phyloP scores from a whole-genome alignment of 345 rosid species.

The Aurinia saxatilis region DNA sequence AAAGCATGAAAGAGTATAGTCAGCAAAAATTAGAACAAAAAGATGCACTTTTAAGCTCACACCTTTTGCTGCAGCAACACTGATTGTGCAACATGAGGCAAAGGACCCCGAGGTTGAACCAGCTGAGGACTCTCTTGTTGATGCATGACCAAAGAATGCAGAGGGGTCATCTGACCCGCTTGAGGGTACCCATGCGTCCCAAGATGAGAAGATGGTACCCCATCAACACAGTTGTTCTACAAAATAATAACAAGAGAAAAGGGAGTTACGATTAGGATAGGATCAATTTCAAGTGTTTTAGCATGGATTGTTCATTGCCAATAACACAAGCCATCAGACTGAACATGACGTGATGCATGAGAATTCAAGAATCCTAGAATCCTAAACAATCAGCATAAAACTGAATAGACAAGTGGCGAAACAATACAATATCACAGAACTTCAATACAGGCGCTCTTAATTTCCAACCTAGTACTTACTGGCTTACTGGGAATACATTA shows the following conservation, averaged over 20 bases:
- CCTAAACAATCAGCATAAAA: background rate
- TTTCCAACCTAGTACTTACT: background rate
- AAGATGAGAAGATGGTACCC: constrained; percentile 48
- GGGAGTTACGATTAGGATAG: background rate
- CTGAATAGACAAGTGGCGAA: background rate
- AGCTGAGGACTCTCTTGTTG: constrained; percentile 67
- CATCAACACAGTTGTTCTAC: constrained; percentile 46
- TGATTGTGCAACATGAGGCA: constrained; percentile 50
- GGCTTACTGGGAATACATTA: background rate
- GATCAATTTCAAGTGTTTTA: background rate
- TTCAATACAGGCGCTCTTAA: background rate
- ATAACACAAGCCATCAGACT: background rate
- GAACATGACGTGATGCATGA: background rate
- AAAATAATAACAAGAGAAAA: background rate
- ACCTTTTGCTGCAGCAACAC: constrained; percentile 61
- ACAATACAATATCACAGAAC: background rate
- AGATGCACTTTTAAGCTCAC: background rate
- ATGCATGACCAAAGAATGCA: constrained; percentile 73
- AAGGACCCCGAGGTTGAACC: constrained; percentile 52
- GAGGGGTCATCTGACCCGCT: constrained; percentile 65
- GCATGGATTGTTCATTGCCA: background rate
- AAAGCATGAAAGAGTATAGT: background rate
- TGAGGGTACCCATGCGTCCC: constrained; percentile 66
- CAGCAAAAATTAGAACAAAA: constrained; percentile 1
- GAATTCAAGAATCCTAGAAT: background rate